A percentile compares a stretch with the other conserved stretches of the same genome.
These are phyloP conservation scores for Colletotrichum cordylinicola DNA, from an alignment of 2,329 filamentous ascomycete species.

Conservation along the genomic window DNA sequence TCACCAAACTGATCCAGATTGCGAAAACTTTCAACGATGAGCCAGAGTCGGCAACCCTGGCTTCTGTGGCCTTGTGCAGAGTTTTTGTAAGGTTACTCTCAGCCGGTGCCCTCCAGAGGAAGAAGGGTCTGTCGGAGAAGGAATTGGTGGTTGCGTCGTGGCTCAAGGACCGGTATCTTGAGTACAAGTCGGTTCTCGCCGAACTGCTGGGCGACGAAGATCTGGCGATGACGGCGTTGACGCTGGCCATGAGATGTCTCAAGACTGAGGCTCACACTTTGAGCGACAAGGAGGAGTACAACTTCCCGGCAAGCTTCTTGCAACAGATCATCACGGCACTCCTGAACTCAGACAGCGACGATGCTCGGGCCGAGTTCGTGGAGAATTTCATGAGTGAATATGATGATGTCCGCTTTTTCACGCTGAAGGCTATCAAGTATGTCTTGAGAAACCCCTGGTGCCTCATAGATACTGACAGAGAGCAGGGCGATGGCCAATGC, in stretches of 20 bases:
- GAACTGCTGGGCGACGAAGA: conserved; percentile 66
- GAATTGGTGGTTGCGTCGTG: conserved; percentile 78
- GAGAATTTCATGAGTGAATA: conserved; percentile 80
- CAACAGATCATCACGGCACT: conserved; percentile 67
- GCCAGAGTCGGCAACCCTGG: conserved; percentile 65
- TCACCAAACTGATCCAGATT: conserved; percentile 71
- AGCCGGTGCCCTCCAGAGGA: conserved; percentile 71
- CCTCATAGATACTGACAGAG: conserved; percentile 4
- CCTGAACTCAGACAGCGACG: conserved; percentile 61
- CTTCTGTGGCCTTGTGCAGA: conserved; percentile 82
- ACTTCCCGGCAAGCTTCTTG: conserved; percentile 74
- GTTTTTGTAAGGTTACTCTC: conserved; percentile 84
- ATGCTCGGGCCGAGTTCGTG: conserved; percentile 74
- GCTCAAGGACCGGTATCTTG: conserved; percentile 76
- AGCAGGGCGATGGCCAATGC: conserved; percentile 36
- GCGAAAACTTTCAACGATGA: conserved; percentile 54
- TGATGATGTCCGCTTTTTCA: conserved; percentile 86
- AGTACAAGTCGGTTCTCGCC: conserved; percentile 71
- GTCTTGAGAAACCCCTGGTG: conserved; percentile 34
- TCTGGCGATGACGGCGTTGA: conserved; percentile 74
- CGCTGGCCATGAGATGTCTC: conserved; percentile 81
- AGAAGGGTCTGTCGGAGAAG: conserved; percentile 71
- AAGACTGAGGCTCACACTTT: conserved; percentile 77
- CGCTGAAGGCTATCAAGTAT: conserved; percentile 76
- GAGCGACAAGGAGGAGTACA: conserved; percentile 66